Evolutionary conservation across 768 basidiomycete species (phyloP), one percentile per base, ranked within the genome.

Genomic region (Trametes elegans): DNA sequence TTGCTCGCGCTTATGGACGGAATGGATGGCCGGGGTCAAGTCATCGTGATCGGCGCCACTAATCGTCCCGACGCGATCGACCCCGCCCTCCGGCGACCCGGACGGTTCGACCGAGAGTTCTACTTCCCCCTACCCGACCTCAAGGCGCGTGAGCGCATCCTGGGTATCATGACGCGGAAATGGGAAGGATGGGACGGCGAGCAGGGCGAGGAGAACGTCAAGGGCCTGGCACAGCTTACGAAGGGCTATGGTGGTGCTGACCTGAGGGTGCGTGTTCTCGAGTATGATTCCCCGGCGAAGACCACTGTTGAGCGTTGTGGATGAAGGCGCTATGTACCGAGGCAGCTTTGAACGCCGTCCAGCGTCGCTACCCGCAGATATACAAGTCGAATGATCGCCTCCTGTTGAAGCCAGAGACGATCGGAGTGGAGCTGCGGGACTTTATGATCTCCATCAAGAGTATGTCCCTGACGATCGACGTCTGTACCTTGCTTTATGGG

Each of bases 161-260:
- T 98, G 64, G 73, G 77, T 14, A 97, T 98, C 64, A 91, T 97
- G 81, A 98, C 94, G 26, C 80, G 74, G 62, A 84, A 84, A 38
- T 98, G 96, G 97, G 82, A 81, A 3, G 93, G 92, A 0, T 93
- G 91, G 82, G 80, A 84, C 0, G 80, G 70, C 2, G 74, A 76
- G 58, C 73, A 70, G 42, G 78, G 74, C 13, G 75, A 76, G 34
- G 76, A 71, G 59, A 75, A 80, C 50, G 67, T 78, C 42, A 77
- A 78, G 60, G 90, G 88, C 7, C 71, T 99, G 46, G 91, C 94
- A 1, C 85, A 84, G 70, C 71, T 95, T 53, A 98, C 96, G 7
- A 98, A 98, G 70, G 97, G 97, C 0, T 99, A 98, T 69, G 97
- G 92, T 23, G 97, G 97, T 59, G 97, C 97, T 32, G 97, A 99